Evolutionary conservation across 176 grass and related monocot species (phyloP).

Genomic region (Aegilops speltoides): DNA sequence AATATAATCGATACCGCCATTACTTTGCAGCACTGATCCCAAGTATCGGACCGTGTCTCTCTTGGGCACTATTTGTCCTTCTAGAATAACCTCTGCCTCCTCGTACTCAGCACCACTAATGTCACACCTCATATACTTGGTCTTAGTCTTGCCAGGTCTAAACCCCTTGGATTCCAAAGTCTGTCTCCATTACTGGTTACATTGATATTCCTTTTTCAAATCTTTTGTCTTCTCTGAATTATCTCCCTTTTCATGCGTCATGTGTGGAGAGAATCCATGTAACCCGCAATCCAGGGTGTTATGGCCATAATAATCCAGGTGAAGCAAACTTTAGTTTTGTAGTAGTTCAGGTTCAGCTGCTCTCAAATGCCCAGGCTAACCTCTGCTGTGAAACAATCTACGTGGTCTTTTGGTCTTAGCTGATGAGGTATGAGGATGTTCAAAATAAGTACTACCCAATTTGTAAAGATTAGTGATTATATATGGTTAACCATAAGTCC

Average conservation of each 20-base stretch:
- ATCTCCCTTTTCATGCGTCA: background rate
- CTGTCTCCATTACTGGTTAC: background rate
- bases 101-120: background rate
- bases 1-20: background rate
- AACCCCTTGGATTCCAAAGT: background rate
- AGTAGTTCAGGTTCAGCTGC: background rate
- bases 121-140: background rate
- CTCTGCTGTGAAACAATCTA: background rate
- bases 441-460: background rate
- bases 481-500: background rate
- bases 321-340: conserved; percentile 9
- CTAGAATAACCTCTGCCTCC: background rate
- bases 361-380: conserved; percentile 2
- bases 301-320: conserved; percentile 9
- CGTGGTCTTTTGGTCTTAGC: background rate
- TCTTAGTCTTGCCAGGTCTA: background rate
- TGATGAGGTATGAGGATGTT: conserved; percentile 3
- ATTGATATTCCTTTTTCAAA: background rate
- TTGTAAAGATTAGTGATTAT: conserved; percentile 6
- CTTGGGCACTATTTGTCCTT: background rate
- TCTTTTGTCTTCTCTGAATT: background rate
- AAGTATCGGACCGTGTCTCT: background rate
- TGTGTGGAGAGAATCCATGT: background rate
- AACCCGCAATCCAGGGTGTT: background rate
- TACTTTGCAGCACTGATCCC: background rate